phyloP scores from a whole-genome alignment of 2,329 filamentous ascomycete genomes.

The Tolypocladium amazonense region DNA sequence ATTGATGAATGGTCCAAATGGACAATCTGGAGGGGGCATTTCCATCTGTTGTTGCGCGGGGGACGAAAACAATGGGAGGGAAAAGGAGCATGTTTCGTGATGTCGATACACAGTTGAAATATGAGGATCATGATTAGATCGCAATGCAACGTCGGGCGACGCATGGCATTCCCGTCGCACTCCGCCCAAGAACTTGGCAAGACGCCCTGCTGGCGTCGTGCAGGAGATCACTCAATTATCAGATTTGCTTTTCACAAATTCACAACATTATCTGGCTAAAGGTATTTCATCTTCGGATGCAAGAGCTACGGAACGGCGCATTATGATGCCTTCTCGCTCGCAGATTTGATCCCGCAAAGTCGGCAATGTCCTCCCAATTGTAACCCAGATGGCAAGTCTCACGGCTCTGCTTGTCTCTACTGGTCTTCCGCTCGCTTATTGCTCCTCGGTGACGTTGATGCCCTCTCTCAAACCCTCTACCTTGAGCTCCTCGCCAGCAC shows the following conservation, averaged over 20 bases:
- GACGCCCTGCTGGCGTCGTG: background rate
- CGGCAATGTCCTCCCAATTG: background rate
- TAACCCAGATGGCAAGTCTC: background rate
- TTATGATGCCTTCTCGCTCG: background rate
- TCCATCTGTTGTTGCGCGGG: background rate
- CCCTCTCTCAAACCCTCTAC: slow-evolving; percentile 81
- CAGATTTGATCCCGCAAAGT: background rate
- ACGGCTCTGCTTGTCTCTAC: background rate
- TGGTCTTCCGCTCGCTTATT: slow-evolving; percentile 19
- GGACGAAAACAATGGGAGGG: background rate
- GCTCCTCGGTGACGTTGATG: slow-evolving; percentile 61
- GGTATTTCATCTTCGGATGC: background rate
- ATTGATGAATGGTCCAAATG: background rate
- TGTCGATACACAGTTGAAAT: background rate
- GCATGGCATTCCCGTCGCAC: background rate
- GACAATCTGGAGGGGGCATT: background rate
- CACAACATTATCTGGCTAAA: background rate
- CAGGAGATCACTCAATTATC: background rate
- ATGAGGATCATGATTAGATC: background rate
- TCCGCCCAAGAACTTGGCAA: background rate
- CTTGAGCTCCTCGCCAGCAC: slow-evolving; percentile 73
- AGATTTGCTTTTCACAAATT: background rate
- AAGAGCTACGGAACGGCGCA: background rate
- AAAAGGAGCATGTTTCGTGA: background rate
- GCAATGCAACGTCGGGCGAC: background rate